Base-by-base conservation (phyloP, 441 rosid species). In the Mallotus japonicus region DNA sequence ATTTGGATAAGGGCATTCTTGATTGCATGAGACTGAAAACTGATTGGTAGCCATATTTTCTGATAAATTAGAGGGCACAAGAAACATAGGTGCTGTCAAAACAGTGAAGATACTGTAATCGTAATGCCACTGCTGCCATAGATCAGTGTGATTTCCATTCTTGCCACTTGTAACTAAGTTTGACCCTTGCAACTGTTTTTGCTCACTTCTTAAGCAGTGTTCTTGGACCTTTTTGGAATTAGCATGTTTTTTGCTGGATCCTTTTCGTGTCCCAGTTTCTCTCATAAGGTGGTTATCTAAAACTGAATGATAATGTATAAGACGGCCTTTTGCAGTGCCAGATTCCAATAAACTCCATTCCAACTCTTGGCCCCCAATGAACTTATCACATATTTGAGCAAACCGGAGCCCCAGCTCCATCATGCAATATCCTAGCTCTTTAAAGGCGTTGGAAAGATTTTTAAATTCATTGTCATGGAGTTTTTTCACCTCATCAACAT, bases 91-190 rank as follows among this genome's bases (percentile, higher is more conserved):
- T 83, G 92, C 84, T 5, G 98, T 92, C 79, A 95, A 81, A 79
- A 95, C 71, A n/a, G 98, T 95, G 79, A 95, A 88, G 78, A 92
- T 82, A 51, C 98, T 93, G 71, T 90, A 92, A 81, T 92, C 99
- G 80, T 86, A 92, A 83, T 92, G 99, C 97, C 99, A 92, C 66
- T 88, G 91, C 86, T 95, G 98, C 99, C 99, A 92, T 8, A 91
- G 80, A 72, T 77, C 75, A 73, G 78, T 69, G 76, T 32, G 50
- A 67, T 71, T 67, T 71, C 75, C 84, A 73, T 75, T 83, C 58
- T 75, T n/a, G 22, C 71, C 73, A 58, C 58, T 56, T 49, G 71
- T 37, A 68, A 63, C 78, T 67, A 68, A 62, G 64, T 70, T 75
- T 7, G 58, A 19, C 40, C 57, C 70, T 76, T 75, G 73, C 22